These are phyloP conservation scores for Suillus sp. DNA, from an alignment of 768 basidiomycete species.

Conservation along the genomic window DNA sequence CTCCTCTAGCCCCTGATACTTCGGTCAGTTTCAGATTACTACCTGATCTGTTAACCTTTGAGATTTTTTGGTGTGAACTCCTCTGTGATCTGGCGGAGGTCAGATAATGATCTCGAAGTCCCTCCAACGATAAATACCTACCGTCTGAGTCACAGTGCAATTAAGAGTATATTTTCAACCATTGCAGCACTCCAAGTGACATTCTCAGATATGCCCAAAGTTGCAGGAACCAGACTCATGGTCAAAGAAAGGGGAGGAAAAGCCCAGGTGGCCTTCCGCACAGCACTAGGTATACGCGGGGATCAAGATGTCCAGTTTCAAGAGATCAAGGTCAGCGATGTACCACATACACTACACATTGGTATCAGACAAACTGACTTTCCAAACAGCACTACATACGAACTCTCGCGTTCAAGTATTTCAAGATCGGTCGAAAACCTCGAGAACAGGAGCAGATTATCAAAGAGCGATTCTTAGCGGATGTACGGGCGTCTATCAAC, in stretches of 20 bases:
- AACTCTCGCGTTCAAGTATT: conserved; percentile 8
- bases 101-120: conserved; percentile 11
- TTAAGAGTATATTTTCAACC: neutral
- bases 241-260: conserved; percentile 5
- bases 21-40: neutral
- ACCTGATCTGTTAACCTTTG: conserved; percentile 1
- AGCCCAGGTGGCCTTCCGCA: conserved; percentile 1
- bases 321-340: conserved; percentile 2
- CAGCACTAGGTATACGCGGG: neutral
- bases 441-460: neutral
- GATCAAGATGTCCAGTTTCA: conserved; percentile 2
- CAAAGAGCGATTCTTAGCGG: conserved; percentile 6
- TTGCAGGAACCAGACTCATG: neutral
- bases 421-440: conserved; percentile 6
- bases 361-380: neutral
- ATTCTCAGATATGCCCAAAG: conserved; percentile 3
- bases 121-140: neutral
- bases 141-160: no score
- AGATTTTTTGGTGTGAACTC: neutral
- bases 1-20: neutral
- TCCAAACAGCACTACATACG: conserved; percentile 6
- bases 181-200: neutral
- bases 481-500: conserved; percentile 1
- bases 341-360: neutral
- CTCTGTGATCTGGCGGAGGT: neutral